Percentiles rank a stretch among this genome's conserved stretches.
phyloP scores from a whole-genome alignment of 2,329 filamentous ascomycete genomes.

The Chaetothyriales sp. region DNA sequence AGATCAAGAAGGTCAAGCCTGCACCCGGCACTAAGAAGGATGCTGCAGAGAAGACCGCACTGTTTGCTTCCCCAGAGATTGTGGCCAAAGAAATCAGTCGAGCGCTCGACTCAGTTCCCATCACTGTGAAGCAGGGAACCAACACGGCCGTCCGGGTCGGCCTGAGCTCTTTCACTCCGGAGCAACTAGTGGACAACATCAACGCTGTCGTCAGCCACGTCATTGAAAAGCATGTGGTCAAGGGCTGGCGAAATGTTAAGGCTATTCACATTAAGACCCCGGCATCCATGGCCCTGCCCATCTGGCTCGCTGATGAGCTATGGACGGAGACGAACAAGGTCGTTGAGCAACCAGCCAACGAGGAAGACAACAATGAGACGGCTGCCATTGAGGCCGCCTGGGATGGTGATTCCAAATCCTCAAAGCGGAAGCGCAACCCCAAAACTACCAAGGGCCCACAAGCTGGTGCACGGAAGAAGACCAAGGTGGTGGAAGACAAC shows the following conservation, averaged over 20 bases:
- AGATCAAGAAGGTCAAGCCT: conserved; percentile 39
- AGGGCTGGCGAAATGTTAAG: conserved; percentile 76
- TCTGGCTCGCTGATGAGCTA: conserved; percentile 85
- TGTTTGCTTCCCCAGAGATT: conserved; percentile 44
- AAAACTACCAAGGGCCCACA: conserved; percentile 14
- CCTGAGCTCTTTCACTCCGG: conserved; percentile 54
- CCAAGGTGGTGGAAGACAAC: conserved; percentile 8
- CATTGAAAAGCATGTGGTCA: conserved; percentile 64
- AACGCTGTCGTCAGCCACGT: conserved; percentile 53
- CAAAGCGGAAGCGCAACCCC: conserved; percentile 15
- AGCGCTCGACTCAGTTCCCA: conserved; percentile 59
- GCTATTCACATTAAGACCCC: conserved; percentile 81
- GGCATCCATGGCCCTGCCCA: conserved; percentile 73
- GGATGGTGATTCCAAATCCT: neutral
- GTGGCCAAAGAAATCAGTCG: conserved; percentile 70
- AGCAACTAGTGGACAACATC: conserved; percentile 69
- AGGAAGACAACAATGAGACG: conserved; percentile 21
- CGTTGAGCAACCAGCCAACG: conserved; percentile 27
- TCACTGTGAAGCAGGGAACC: conserved; percentile 62
- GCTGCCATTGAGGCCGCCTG: conserved; percentile 4
- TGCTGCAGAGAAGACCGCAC: conserved; percentile 29
- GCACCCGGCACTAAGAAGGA: conserved; percentile 26
- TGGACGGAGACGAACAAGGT: conserved; percentile 63
- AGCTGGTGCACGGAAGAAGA: conserved; percentile 13
- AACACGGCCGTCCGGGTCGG: conserved; percentile 72